A percentile compares a stretch with the other conserved stretches of the same genome.
Conservation (phyloP, 2,329 filamentous ascomycete species). For the Monosporascus sp. region DNA sequence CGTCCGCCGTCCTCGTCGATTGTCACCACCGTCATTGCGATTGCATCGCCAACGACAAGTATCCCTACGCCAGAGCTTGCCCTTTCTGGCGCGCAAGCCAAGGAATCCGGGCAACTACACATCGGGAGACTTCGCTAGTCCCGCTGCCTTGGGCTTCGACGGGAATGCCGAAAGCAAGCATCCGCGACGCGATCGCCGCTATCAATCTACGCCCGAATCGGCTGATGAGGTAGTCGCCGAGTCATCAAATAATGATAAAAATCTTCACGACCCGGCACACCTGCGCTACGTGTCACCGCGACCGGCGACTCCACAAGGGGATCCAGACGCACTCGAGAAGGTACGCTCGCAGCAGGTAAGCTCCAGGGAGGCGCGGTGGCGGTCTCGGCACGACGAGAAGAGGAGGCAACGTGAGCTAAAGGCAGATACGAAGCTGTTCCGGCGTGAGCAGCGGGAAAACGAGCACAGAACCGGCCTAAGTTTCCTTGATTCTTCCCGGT, state of each 20-base stretch:
- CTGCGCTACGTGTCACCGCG: background rate
- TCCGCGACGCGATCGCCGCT: background rate
- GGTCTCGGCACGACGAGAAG: conserved; percentile 18
- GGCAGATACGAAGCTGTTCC: conserved; percentile 8
- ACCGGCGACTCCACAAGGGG: conserved; percentile 5
- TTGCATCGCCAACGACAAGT: background rate
- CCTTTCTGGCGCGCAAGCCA: conserved; percentile 11
- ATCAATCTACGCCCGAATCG: background rate
- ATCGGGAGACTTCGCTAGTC: conserved; percentile 3
- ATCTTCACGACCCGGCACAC: background rate
- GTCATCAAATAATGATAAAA: background rate
- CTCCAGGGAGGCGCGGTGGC: conserved; percentile 13
- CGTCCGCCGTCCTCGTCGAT: background rate
- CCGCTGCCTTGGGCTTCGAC: conserved; percentile 18
- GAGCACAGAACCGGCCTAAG: background rate
- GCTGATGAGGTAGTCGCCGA: background rate
- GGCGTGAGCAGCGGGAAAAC: conserved; percentile 5
- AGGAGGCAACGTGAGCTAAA: conserved; percentile 12
- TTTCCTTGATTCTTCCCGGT: background rate
- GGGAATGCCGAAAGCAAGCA: conserved; percentile 5
- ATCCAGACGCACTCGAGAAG: conserved; percentile 11
- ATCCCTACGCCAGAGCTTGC: conserved; percentile 10
- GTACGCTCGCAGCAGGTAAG: conserved; percentile 15
- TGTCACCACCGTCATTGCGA: background rate
- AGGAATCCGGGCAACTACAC: conserved; percentile 4